phyloP scores from a whole-genome alignment of 1,284 basidiomycete species.

The Coniferiporia sulphurascens region DNA sequence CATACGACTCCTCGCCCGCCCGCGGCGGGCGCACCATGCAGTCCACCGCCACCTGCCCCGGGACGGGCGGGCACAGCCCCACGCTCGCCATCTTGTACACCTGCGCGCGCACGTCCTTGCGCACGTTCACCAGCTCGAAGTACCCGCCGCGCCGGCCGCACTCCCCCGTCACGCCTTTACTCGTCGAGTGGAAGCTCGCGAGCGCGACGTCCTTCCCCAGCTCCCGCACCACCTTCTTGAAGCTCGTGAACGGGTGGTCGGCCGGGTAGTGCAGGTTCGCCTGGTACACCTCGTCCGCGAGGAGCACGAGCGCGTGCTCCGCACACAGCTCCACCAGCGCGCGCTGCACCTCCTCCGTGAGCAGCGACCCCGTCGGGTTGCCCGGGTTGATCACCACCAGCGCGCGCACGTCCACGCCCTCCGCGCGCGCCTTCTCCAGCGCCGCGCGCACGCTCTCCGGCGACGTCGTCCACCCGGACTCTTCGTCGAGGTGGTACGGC shows the following conservation, averaged over 20 bases:
- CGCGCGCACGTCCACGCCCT: constrained; percentile 68
- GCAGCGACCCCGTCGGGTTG: constrained; percentile 87
- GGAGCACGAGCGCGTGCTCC: constrained; percentile 77
- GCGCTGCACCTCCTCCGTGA: constrained; percentile 68
- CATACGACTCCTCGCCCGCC: constrained; percentile 69
- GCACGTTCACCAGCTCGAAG: constrained; percentile 84
- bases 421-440: constrained; percentile 61
- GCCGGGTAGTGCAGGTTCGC: constrained; percentile 74
- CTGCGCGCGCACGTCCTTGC: constrained; percentile 70
- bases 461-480: constrained; percentile 83
- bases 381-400: constrained; percentile 96
- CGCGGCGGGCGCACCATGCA: constrained; percentile 84
- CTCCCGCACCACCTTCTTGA: constrained; percentile 80
- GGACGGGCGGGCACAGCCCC: constrained; percentile 81
- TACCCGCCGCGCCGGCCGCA: constrained; percentile 93
- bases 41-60: constrained; percentile 90
- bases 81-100: constrained; percentile 96
- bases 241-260: constrained; percentile 79
- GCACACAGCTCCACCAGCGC: constrained; percentile 79
- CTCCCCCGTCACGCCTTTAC: constrained; percentile 91
- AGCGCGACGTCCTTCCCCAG: constrained; percentile 68
- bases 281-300: constrained; percentile 97
- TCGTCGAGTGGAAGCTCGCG: constrained; percentile 93
- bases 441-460: constrained; percentile 63
- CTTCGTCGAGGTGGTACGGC: constrained; percentile 87